phyloP scores from a whole-genome alignment of 176 grass and related monocot species.

The Carex pumila region DNA sequence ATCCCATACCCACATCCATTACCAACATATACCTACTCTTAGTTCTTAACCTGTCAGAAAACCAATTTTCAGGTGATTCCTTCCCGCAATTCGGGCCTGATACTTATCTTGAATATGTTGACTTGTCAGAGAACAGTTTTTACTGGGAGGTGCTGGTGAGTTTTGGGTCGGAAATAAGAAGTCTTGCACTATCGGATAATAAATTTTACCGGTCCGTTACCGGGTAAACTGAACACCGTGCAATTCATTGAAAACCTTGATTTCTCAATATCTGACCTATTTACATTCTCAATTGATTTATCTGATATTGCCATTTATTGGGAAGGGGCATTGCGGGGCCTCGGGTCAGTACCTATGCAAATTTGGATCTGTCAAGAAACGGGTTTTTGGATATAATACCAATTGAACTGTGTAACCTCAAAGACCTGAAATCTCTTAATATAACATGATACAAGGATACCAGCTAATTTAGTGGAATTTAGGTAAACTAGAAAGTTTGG shows the following conservation, averaged over 20 bases:
- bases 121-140: constrained; percentile 22
- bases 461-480: constrained; percentile 4
- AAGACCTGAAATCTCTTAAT: constrained; percentile 21
- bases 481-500: constrained; percentile 21
- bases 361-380: constrained; percentile 26
- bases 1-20: constrained; percentile 13
- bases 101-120: constrained; percentile 12
- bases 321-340: constrained; percentile 6
- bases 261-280: constrained; percentile 23
- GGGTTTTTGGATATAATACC: constrained; percentile 23
- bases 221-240: constrained; percentile 4
- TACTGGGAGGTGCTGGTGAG: background rate
- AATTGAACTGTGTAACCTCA: background rate
- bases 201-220: constrained; percentile 9
- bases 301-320: constrained; percentile 13
- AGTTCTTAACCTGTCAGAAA: constrained; percentile 1
- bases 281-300: constrained; percentile 23
- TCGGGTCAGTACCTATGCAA: constrained; percentile 9
- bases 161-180: constrained; percentile 17
- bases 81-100: constrained; percentile 9
- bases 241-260: constrained; percentile 19
- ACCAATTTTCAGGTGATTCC: constrained; percentile 13
- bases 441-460: constrained; percentile 18
- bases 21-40: constrained; percentile 19
- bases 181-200: constrained; percentile 7